Percentiles rank a stretch among this genome's conserved stretches.
phyloP scores from a whole-genome alignment of 139 green algal species.

The Asterochloris sp. region DNA sequence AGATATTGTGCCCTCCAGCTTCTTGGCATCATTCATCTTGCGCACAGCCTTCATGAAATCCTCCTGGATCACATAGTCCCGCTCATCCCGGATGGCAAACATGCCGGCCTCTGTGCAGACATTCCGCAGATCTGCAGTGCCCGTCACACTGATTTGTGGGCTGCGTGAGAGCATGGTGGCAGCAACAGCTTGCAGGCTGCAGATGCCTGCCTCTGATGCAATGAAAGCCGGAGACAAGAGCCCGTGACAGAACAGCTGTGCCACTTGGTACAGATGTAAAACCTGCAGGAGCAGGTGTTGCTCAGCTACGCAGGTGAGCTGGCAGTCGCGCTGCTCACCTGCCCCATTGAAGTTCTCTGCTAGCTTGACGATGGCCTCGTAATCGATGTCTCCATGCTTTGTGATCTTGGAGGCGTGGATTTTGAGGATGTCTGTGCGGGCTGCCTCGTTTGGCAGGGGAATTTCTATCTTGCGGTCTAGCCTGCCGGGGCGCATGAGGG shows the following conservation, averaged over 20 bases:
- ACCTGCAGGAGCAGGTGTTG: no score
- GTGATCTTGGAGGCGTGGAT: constrained; percentile 92
- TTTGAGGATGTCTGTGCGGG: constrained; percentile 97
- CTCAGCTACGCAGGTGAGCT: background rate
- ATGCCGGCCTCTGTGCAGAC: constrained; percentile 98
- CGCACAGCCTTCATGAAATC: constrained; percentile 99
- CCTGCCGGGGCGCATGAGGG: constrained; percentile 91
- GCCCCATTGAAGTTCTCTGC: constrained; percentile 98
- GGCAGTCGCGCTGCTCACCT: background rate
- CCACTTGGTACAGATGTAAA: no score
- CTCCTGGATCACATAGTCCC: constrained; percentile 92
- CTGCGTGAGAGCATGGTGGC: no score
- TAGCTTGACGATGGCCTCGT: constrained; percentile 96
- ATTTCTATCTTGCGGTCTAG: constrained; percentile 99
- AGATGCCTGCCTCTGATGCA: no score
- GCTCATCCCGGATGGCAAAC: constrained; percentile 98
- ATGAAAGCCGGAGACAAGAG: no score
- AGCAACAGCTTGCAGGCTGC: no score
- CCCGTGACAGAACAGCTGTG: no score
- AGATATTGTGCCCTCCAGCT: constrained; percentile 84
- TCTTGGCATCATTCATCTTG: constrained; percentile 98
- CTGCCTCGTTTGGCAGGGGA: constrained; percentile 97
- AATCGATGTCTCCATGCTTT: constrained; percentile 99
- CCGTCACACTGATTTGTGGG: no score
- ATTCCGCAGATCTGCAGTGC: constrained; percentile 87